These are phyloP conservation scores for Trifolium repens DNA, from an alignment of 306 rosid genomes.

Conservation along the genomic window DNA sequence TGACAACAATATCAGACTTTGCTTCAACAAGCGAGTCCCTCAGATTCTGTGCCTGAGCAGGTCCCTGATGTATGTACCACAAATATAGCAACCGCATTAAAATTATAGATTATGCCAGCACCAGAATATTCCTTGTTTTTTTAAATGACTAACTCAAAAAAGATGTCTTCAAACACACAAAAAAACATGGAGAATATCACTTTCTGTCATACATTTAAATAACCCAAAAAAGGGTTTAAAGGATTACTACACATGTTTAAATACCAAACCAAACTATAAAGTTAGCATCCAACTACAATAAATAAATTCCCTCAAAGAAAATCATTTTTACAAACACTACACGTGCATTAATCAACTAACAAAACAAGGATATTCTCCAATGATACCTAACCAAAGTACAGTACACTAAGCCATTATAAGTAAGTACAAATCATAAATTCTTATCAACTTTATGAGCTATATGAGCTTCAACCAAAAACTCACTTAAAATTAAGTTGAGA, in stretches of 20 bases:
- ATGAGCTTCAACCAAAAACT: slow-evolving; percentile 1
- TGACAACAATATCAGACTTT: slow-evolving; percentile 87
- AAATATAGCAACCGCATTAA: slow-evolving; percentile 25
- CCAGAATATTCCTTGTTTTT: background rate
- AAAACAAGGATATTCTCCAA: slow-evolving; percentile 4
- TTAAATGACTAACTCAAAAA: background rate
- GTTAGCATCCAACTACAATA: slow-evolving; percentile 4
- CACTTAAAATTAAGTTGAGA: background rate
- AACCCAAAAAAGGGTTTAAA: background rate
- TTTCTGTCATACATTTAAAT: background rate
- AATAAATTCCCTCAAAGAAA: background rate
- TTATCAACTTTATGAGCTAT: background rate
- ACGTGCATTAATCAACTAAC: slow-evolving; percentile 7
- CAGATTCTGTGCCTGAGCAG: slow-evolving; percentile 98
- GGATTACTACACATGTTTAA: background rate
- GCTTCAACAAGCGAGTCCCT: slow-evolving; percentile 89
- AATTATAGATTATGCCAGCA: background rate
- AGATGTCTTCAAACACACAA: background rate
- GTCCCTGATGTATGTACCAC: slow-evolving; percentile 64
- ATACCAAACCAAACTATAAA: background rate
- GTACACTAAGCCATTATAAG: background rate
- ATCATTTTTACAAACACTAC: slow-evolving; percentile 25
- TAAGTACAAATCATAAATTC: background rate
- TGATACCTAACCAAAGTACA: background rate
- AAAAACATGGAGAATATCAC: background rate